A percentile compares a stretch with the other conserved stretches of the same genome.
Conservation (phyloP, 345 rosid species). For the Streptanthus diversifolius region DNA sequence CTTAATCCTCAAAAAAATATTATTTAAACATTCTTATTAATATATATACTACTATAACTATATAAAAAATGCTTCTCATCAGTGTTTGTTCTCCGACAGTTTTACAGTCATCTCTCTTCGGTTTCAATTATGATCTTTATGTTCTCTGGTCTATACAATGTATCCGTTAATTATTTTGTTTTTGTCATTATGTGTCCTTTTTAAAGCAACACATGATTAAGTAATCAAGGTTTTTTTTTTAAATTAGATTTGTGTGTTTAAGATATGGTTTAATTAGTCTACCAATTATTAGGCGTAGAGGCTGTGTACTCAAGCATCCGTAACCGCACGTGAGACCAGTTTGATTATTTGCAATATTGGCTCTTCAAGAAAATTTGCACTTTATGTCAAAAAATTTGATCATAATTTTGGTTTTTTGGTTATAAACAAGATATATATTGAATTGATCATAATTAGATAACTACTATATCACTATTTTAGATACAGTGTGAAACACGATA, state of each 20-base stretch:
- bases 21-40: neutral
- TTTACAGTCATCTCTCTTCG: constrained; percentile 1
- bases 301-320: neutral
- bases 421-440: too few relatives aligned
- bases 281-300: constrained; percentile 4
- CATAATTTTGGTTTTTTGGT: too few relatives aligned
- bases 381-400: too few relatives aligned
- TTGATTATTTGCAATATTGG: neutral
- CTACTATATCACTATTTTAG: too few relatives aligned
- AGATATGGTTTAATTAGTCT: neutral
- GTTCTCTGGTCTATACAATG: constrained; percentile 16
- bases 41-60: neutral
- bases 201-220: neutral
- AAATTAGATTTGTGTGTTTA: neutral
- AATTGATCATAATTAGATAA: too few relatives aligned
- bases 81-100: constrained; percentile 6
- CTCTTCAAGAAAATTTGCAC: too few relatives aligned
- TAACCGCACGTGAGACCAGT: neutral
- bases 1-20: neutral
- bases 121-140: constrained; percentile 10
- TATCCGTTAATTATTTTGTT: neutral
- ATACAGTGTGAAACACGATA: too few relatives aligned
- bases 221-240: neutral
- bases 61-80: neutral
- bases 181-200: neutral